Evolutionary conservation across 306 rosid species (phyloP).

Genomic region (Fragaria iinumae): DNA sequence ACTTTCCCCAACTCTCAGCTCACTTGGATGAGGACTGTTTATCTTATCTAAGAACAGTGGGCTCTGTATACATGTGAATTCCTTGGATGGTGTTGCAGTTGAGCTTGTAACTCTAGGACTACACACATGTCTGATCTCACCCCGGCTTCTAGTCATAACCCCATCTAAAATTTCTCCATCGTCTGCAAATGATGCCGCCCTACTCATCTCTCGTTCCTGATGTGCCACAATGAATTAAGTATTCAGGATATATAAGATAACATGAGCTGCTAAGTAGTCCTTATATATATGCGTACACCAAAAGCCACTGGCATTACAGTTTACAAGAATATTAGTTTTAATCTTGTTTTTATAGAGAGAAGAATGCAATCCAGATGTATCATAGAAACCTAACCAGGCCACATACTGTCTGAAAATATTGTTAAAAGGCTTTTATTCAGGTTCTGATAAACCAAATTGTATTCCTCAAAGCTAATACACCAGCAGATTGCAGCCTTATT

Average conservation of each 20-base stretch:
- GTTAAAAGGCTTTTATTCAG: not conserved
- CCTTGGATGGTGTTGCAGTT: slow-evolving; percentile 34
- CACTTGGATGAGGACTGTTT: slow-evolving; percentile 40
- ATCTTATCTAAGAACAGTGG: slow-evolving; percentile 36
- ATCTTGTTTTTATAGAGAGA: not conserved
- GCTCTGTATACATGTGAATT: slow-evolving; percentile 31
- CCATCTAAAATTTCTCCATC: slow-evolving; percentile 65
- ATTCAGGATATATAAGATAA: slow-evolving; percentile 9
- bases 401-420: not conserved
- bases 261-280: not conserved
- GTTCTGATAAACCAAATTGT: not conserved
- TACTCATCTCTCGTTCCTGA: slow-evolving; percentile 52
- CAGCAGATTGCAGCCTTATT: not conserved
- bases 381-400: not conserved
- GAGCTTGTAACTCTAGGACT: slow-evolving; percentile 48
- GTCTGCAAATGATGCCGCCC: slow-evolving; percentile 51
- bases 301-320: slow-evolving; percentile 7
- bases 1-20: slow-evolving; percentile 37
- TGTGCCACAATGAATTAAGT: not conserved
- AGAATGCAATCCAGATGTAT: not conserved
- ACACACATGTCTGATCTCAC: slow-evolving; percentile 56
- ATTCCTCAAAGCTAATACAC: not conserved
- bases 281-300: not conserved
- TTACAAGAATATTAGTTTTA: not conserved
- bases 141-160: slow-evolving; percentile 58